These are phyloP conservation scores for rapeseed (Brassica napus) DNA, from an alignment of 345 rosid species.

Conservation along the genomic window Da-Ae NC_063436.1:1962501-1963000, in stretches of 20 bases:
- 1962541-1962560: not conserved
- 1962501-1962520: slow-evolving; percentile 9
- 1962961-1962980: slow-evolving; percentile 35
- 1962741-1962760: slow-evolving; percentile 37
- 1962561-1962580: not conserved
- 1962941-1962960: not conserved
- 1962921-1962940: not conserved
- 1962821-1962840: slow-evolving; percentile 32
- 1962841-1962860: not conserved
- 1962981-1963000: slow-evolving; percentile 32
- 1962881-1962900: not conserved
- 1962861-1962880: not conserved
- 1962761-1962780: slow-evolving; percentile 57
- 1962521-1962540: not conserved
- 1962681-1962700: slow-evolving; percentile 51
- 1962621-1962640: slow-evolving; percentile 1
- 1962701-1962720: slow-evolving; percentile 65
- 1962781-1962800: slow-evolving; percentile 61
- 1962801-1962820: slow-evolving; percentile 47
- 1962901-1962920: not conserved
- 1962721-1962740: slow-evolving; percentile 34
- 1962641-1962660: slow-evolving; percentile 26
- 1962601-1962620: not conserved
- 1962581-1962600: slow-evolving; percentile 5
- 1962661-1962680: slow-evolving; percentile 70